A percentile compares a stretch with the other conserved stretches of the same genome.
Conservation (phyloP, 2,329 filamentous ascomycete genomes). For the Juglanconis juglandina region DNA sequence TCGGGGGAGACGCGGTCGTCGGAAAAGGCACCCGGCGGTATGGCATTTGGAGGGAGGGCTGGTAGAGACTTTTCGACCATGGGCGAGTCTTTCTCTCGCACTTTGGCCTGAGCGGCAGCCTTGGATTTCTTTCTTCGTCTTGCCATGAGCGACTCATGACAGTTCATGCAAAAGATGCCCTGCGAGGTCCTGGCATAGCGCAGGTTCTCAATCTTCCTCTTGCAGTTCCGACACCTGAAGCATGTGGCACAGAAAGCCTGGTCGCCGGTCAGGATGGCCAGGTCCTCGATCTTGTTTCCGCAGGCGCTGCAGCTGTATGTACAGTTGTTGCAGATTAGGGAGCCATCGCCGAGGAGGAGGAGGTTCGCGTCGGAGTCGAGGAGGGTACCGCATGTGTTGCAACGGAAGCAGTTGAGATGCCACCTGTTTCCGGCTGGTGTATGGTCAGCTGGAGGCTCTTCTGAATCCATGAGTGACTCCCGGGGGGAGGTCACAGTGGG, state of each 20-base stretch:
- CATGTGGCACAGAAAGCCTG: slow-evolving; percentile 97
- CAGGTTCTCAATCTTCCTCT: slow-evolving; percentile 96
- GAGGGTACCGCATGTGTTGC: slow-evolving; percentile 89
- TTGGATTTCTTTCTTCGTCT: slow-evolving; percentile 83
- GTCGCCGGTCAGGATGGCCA: slow-evolving; percentile 94
- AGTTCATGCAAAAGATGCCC: slow-evolving; percentile 99
- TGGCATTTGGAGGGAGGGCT: slow-evolving; percentile 76
- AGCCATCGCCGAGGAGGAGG: slow-evolving; percentile 92
- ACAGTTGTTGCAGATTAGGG: slow-evolving; percentile 98
- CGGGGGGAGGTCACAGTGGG: slow-evolving; percentile 9
- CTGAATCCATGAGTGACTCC: slow-evolving; percentile 16
- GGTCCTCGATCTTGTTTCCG: slow-evolving; percentile 94
- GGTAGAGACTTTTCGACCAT: slow-evolving; percentile 89
- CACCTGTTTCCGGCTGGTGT: slow-evolving; percentile 82
- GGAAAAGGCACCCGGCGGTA: slow-evolving; percentile 61
- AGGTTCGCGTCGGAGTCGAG: slow-evolving; percentile 98
- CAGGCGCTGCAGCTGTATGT: slow-evolving; percentile 98
- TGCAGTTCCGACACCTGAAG: slow-evolving; percentile 97
- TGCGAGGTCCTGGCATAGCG: slow-evolving; percentile 96
- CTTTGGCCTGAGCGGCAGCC: slow-evolving; percentile 58
- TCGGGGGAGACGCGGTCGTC: slow-evolving; percentile 57
- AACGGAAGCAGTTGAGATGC: slow-evolving; percentile 99
- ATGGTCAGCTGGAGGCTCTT: slow-evolving; percentile 21
- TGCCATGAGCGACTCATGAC: slow-evolving; percentile 95
- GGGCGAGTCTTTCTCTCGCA: slow-evolving; percentile 62